Evolutionary conservation across 805 yeast species (phyloP).

Genomic region (Diddensiella santjacobensis): DNA sequence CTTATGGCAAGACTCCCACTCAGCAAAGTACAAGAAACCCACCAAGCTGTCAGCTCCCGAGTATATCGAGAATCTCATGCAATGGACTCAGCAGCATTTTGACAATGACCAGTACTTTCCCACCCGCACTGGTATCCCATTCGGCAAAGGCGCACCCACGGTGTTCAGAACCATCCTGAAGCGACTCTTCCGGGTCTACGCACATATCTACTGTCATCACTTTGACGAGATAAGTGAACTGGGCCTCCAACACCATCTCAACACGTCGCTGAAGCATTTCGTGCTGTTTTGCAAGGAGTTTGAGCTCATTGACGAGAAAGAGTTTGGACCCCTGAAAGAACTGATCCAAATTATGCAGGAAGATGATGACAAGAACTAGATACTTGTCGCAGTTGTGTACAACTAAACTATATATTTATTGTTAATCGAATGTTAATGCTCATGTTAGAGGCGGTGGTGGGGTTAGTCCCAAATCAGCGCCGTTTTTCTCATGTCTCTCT

Average conservation of each 20-base stretch:
- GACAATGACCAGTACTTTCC: constrained; percentile 93
- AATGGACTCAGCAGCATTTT: constrained; percentile 89
- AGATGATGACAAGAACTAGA: constrained; percentile 25
- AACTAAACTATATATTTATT: neutral
- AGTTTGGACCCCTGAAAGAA: constrained; percentile 89
- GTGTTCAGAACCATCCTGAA: constrained; percentile 84
- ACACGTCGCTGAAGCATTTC: constrained; percentile 92
- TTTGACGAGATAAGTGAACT: constrained; percentile 91
- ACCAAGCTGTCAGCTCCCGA: constrained; percentile 90
- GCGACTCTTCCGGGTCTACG: constrained; percentile 88
- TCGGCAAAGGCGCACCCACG: constrained; percentile 76
- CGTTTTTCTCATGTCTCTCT: too few species aligned
- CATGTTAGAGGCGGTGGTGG: too few species aligned
- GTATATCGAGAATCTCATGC: constrained; percentile 88
- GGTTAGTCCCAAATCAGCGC: too few species aligned
- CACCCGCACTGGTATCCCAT: constrained; percentile 83
- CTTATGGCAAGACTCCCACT: constrained; percentile 77
- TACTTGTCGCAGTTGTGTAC: too few species aligned
- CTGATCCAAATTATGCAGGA: constrained; percentile 66
- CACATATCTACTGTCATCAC: constrained; percentile 97
- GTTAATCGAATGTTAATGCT: too few species aligned
- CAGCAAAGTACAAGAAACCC: constrained; percentile 59
- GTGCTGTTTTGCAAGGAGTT: constrained; percentile 85
- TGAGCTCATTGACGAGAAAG: constrained; percentile 67
- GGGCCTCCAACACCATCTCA: constrained; percentile 87